Evolutionary conservation across 495 filamentous ascomycete genomes (phyloP), one percentile per base, ranked within the genome.

Genomic region (Aspergillus funiculosus): DNA sequence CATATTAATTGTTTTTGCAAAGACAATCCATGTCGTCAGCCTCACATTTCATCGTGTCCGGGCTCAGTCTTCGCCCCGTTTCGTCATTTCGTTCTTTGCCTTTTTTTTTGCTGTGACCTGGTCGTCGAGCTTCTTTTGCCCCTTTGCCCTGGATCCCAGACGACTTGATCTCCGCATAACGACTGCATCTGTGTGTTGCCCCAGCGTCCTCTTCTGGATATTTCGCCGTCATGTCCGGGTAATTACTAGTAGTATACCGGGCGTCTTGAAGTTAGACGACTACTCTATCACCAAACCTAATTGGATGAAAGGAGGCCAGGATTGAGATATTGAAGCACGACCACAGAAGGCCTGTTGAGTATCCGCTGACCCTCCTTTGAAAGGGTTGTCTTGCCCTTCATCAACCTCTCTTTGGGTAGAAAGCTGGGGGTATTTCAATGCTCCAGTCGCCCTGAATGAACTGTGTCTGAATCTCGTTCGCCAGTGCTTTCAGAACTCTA

Each of bases 31-130:
- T 44, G 47, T 32, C n/a, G 11, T 13, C 19, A 43, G 32, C 47
- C 47, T 50, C 47, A 44, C 39, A 24, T 24, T 48, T 34, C 18
- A 14, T 26, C 10, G 36, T 51, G 48, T 41, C 48, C 48, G 35
- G 48, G 20, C 24, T 40, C 14, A 24, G 20, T 36, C 30, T 31
- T 21, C 40, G 48, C 48, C 48, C 34, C 37, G 15, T 40, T 31
- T 9, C n/a, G 14, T 38, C 36, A 18, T n/a, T n/a, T n/a, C n/a
- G n/a, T n/a, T n/a, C n/a, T n/a, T n/a, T n/a, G n/a, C n/a, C n/a
- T n/a, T n/a, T n/a, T n/a, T 7, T 17, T 22, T 20, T 27, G 13
- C 19, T 15, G 14, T 15, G 13, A 31, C 14, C 11, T 5, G 20
- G 34, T 22, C 13, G 27, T 44, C 9, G 28, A 31, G 21, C 19